These are phyloP conservation scores for Syzygium aromaticum DNA, from an alignment of 345 rosid genomes.

Conservation along the genomic window DNA sequence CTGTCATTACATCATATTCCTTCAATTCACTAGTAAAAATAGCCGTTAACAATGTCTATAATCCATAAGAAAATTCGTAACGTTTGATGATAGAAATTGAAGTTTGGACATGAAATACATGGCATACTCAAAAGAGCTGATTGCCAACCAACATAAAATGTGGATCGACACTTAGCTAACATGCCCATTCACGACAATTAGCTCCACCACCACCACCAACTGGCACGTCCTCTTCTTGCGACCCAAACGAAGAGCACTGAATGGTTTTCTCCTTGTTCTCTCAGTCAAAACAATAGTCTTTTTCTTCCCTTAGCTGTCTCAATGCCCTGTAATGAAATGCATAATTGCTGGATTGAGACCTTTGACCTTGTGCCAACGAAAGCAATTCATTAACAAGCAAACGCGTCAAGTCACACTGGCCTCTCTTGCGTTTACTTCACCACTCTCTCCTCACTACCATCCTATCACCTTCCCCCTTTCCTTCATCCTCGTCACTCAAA, in stretches of 20 bases:
- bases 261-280: not conserved
- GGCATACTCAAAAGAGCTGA: not conserved
- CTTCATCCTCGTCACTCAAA: not conserved
- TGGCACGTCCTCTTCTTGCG: not conserved
- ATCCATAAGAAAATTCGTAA: not conserved
- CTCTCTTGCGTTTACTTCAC: too few species aligned
- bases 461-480: not conserved
- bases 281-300: not conserved
- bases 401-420: not conserved
- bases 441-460: not conserved
- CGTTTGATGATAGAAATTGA: not conserved
- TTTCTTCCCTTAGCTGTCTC: not conserved
- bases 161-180: not conserved
- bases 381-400: not conserved
- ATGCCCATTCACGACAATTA: not conserved
- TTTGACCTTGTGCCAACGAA: not conserved
- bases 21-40: not conserved
- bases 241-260: not conserved
- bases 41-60: not conserved
- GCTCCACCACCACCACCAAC: not conserved
- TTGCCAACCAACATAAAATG: not conserved
- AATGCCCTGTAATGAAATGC: not conserved
- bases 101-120: not conserved
- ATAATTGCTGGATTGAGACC: not conserved
- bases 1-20: not conserved